phyloP scores from a whole-genome alignment of 352 stramenopile species.

The Globisporangium cystogenes region DNA sequence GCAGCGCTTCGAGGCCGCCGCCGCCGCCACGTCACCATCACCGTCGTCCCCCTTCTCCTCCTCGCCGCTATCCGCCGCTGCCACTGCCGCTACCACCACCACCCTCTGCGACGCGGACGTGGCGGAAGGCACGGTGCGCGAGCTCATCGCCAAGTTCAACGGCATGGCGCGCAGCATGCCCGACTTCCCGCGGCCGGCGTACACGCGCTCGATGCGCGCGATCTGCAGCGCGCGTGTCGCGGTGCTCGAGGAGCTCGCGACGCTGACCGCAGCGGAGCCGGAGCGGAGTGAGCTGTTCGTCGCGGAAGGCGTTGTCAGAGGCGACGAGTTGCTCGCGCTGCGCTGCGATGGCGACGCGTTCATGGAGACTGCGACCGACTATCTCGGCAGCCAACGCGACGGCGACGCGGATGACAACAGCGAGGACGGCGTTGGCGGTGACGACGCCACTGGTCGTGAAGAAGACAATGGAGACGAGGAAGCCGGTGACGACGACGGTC shows the following conservation, averaged over 20 bases:
- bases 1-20: constrained; percentile 8
- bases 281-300: not conserved
- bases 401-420: not conserved
- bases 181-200: constrained; percentile 6
- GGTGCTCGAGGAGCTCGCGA: constrained; percentile 1
- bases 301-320: not conserved
- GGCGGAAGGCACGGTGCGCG: constrained; percentile 7
- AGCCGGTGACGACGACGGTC: not conserved
- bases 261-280: not conserved
- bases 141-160: constrained; percentile 10
- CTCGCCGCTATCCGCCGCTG: no score
- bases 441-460: not conserved
- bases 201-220: constrained; percentile 6
- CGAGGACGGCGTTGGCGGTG: not conserved
- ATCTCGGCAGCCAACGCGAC: no score
- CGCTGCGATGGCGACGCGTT: not conserved
- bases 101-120: not conserved
- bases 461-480: not conserved
- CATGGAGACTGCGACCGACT: not conserved
- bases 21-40: not conserved
- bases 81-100: not conserved
- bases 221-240: not conserved
- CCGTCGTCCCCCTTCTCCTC: no score
- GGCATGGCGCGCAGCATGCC: constrained; percentile 12
- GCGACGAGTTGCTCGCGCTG: not conserved